Evolutionary conservation across 1,284 basidiomycete genomes (phyloP).

Genomic region (Fomitopsis schrenkii): DNA sequence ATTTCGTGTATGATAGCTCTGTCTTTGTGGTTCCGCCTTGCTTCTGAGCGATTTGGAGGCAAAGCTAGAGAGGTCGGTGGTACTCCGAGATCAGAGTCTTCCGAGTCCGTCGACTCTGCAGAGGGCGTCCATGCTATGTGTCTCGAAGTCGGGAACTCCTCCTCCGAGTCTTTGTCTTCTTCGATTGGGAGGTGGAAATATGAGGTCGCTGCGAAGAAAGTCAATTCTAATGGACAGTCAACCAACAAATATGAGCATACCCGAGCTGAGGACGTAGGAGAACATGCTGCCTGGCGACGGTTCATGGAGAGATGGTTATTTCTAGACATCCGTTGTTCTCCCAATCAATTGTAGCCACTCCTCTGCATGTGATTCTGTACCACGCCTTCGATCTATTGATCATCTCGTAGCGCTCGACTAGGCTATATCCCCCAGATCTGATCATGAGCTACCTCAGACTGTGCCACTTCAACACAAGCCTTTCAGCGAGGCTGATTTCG

Average conservation of each 20-base stretch:
- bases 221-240: neutral
- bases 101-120: constrained; percentile 14
- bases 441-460: too few species aligned
- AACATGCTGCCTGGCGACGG: constrained; percentile 37
- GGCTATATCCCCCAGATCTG: too few species aligned
- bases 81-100: constrained; percentile 14
- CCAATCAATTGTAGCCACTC: neutral
- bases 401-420: too few species aligned
- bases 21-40: constrained; percentile 16
- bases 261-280: constrained; percentile 52
- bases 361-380: constrained; percentile 8
- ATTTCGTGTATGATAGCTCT: constrained; percentile 45
- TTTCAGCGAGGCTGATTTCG: too few species aligned
- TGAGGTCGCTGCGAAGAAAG: constrained; percentile 36
- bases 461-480: too few species aligned
- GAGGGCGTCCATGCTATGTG: constrained; percentile 41
- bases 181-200: constrained; percentile 63
- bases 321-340: neutral
- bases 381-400: too few species aligned
- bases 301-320: neutral
- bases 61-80: constrained; percentile 21
- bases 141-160: constrained; percentile 35
- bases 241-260: constrained; percentile 25
- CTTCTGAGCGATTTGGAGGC: constrained; percentile 15
- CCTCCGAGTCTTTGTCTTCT: constrained; percentile 40